Conservation (phyloP, 495 filamentous ascomycete species). For the Aspergillus sparsus region DNA sequence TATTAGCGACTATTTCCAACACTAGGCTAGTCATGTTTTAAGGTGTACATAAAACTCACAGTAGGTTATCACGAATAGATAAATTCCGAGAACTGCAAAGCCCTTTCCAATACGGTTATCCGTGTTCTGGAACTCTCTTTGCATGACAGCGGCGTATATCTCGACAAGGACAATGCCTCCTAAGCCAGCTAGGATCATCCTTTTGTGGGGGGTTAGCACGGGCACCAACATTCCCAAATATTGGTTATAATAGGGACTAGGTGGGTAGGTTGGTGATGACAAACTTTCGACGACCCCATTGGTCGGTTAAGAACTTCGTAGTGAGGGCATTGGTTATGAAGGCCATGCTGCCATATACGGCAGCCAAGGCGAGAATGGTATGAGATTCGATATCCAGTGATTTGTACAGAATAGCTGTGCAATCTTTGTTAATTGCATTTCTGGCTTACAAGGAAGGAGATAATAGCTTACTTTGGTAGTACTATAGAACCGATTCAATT, state of each 20-base stretch:
- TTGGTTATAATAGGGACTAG: too few species aligned
- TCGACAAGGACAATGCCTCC: slow-evolving; percentile 53
- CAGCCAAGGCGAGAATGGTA: slow-evolving; percentile 56
- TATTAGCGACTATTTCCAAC: neutral
- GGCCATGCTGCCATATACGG: slow-evolving; percentile 57
- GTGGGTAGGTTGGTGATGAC: slow-evolving; percentile 7
- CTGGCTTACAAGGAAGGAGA: neutral
- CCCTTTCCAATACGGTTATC: slow-evolving; percentile 58
- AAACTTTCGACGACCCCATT: slow-evolving; percentile 61
- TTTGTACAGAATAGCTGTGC: slow-evolving; percentile 53
- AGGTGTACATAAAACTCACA: slow-evolving; percentile 40
- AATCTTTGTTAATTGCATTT: slow-evolving; percentile 5
- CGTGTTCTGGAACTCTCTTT: slow-evolving; percentile 55
- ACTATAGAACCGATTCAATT: slow-evolving; percentile 29
- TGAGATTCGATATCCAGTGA: slow-evolving; percentile 54
- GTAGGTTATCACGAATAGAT: slow-evolving; percentile 57
- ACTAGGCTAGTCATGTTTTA: neutral
- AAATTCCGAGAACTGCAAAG: slow-evolving; percentile 62
- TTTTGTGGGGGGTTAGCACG: slow-evolving; percentile 18
- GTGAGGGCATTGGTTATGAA: slow-evolving; percentile 56
- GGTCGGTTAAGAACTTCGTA: slow-evolving; percentile 56
- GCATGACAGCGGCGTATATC: slow-evolving; percentile 62
- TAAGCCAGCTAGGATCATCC: slow-evolving; percentile 56
- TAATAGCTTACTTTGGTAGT: slow-evolving; percentile 51
- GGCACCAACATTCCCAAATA: too few species aligned